Evolutionary conservation across 2,329 filamentous ascomycete genomes (phyloP), one percentile per base, ranked within the genome.

Genomic region (Hypoxylon sp.): DNA sequence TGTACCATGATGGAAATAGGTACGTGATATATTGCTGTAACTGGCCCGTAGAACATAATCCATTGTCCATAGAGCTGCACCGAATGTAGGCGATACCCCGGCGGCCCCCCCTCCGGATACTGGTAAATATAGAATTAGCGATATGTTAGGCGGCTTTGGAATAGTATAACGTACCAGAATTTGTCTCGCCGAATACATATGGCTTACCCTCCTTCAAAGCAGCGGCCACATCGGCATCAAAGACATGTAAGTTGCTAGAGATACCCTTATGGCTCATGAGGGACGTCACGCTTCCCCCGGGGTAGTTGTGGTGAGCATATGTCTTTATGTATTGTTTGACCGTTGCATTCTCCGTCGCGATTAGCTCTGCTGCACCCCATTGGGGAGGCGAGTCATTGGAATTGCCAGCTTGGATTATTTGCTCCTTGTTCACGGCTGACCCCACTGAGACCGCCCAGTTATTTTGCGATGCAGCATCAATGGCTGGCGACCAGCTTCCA

Each of bases 1-100:
- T 0, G 85, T 87, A 13, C 85, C 82, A 11, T 84, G 82, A 71
- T 87, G 85, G 78, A 86, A 87, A 68, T 85, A 86, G 0, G 76
- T 75, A n/a, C 79, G 75, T 13, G 79, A 78, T 37, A 82, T 78
- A 67, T 79, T 80, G 72, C 73, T 77, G 37, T 76, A 75, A 15
- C 77, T 74, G 0, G 78, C 78, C 4, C 78, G 78, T 2, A 81
- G 69, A 71, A 77, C 72, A 74, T 83, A 85, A 75, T 86, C 84
- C 69, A 86, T 78, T n/a, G 83, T 84, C 84, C 84, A 86, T 3
- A 86, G 78, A 1, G 79, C 84, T 2, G 83, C 83, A 10, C 84
- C 84, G 62, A 83, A 86, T 0, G 82, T 84, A 0, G 83, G 82
- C 0, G 78, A 79, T 1, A 85, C 78, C 2, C 77, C 76, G 1